A percentile compares a stretch with the other conserved stretches of the same genome.
phyloP scores from a whole-genome alignment of 2,329 filamentous ascomycete species.

The Cladophialophora carrionii region DNA sequence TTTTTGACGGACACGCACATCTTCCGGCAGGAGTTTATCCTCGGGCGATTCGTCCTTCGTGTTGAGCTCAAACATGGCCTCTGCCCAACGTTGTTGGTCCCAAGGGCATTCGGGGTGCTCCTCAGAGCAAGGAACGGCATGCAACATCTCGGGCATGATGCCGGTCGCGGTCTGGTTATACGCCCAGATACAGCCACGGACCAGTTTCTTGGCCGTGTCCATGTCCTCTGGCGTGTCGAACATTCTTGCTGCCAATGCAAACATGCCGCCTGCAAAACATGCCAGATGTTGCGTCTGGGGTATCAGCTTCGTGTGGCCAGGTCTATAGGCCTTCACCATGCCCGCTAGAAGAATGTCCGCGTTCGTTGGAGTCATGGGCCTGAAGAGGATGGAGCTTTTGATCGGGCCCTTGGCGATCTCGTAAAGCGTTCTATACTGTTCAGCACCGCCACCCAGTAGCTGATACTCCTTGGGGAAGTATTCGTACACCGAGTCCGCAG shows the following conservation, averaged over 20 bases:
- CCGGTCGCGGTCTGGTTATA: slow-evolving; percentile 61
- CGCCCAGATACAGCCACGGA: slow-evolving; percentile 65
- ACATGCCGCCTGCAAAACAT: slow-evolving; percentile 74
- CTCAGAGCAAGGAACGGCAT: slow-evolving; percentile 50
- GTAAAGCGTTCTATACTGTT: slow-evolving; percentile 52
- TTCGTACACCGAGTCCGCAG: slow-evolving; percentile 61
- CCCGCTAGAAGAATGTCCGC: slow-evolving; percentile 56
- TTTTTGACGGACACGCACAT: slow-evolving; percentile 32
- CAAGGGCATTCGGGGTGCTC: slow-evolving; percentile 46
- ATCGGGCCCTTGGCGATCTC: slow-evolving; percentile 67
- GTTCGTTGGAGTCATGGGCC: slow-evolving; percentile 66
- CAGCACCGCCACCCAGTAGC: slow-evolving; percentile 17
- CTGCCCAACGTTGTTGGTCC: slow-evolving; percentile 45
- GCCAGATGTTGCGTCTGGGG: slow-evolving; percentile 60
- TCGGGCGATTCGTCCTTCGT: slow-evolving; percentile 35
- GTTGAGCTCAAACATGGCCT: slow-evolving; percentile 29
- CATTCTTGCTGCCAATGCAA: slow-evolving; percentile 67
- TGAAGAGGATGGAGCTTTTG: slow-evolving; percentile 73
- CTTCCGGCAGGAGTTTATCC: slow-evolving; percentile 25
- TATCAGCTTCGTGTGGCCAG: slow-evolving; percentile 41
- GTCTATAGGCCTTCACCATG: slow-evolving; percentile 56
- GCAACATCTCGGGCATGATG: slow-evolving; percentile 64
- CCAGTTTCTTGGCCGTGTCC: slow-evolving; percentile 60
- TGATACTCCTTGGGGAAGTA: slow-evolving; percentile 58
- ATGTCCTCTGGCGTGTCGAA: slow-evolving; percentile 60